A percentile compares a stretch with the other conserved stretches of the same genome.
phyloP scores from a whole-genome alignment of 2,329 filamentous ascomycete genomes.

The Myriangium duriaei region DNA sequence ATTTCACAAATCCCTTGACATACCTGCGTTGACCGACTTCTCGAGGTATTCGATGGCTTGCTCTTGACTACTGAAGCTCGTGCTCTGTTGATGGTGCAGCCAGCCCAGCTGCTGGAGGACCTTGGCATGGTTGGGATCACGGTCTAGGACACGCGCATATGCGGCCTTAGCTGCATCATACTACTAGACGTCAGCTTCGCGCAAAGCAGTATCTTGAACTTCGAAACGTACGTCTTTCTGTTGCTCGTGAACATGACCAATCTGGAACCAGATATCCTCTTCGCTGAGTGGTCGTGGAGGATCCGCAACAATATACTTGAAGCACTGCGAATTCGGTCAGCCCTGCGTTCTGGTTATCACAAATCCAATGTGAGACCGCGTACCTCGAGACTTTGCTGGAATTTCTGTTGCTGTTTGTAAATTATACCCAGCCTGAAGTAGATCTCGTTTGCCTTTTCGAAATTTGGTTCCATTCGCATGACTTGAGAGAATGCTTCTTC shows the following conservation, averaged over 20 bases:
- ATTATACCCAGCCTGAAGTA: slow-evolving; percentile 99
- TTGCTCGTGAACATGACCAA: slow-evolving; percentile 96
- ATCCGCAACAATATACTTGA: slow-evolving; percentile 92
- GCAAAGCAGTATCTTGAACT: not conserved
- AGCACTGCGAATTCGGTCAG: slow-evolving; percentile 53
- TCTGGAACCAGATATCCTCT: slow-evolving; percentile 99
- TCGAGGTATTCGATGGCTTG: slow-evolving; percentile 94
- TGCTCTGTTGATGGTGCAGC: slow-evolving; percentile 94
- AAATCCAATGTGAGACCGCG: slow-evolving; percentile 14
- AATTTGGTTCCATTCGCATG: slow-evolving; percentile 95
- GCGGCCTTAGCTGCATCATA: slow-evolving; percentile 88
- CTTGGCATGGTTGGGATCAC: slow-evolving; percentile 93
- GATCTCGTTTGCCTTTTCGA: slow-evolving; percentile 98
- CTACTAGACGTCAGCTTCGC: slow-evolving; percentile 36
- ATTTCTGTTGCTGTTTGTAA: slow-evolving; percentile 97
- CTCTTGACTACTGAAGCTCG: slow-evolving; percentile 81
- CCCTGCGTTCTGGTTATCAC: slow-evolving; percentile 5
- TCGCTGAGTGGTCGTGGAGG: slow-evolving; percentile 86
- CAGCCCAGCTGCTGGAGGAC: slow-evolving; percentile 95
- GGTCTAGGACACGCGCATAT: slow-evolving; percentile 84
- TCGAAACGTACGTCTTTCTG: slow-evolving; percentile 76
- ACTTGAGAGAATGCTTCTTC: slow-evolving; percentile 98
- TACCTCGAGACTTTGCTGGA: slow-evolving; percentile 81
- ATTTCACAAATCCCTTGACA: too few relatives aligned
- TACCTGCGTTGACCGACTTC: slow-evolving; percentile 88